Evolutionary conservation across 2,329 filamentous ascomycete genomes (phyloP).

Genomic region (Metarhizium anisopliae): DNA sequence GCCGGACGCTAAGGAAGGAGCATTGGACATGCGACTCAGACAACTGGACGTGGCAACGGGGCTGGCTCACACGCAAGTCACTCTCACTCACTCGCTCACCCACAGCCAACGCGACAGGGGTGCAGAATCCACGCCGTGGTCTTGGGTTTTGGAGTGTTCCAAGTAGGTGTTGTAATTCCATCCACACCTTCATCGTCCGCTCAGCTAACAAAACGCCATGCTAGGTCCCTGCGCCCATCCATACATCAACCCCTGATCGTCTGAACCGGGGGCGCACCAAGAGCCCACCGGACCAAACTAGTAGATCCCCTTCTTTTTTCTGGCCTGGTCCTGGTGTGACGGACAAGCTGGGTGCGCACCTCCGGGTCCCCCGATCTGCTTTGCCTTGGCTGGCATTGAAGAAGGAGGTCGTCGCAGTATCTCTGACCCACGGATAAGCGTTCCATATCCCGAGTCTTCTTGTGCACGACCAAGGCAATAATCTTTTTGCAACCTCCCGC

Average conservation of each 20-base stretch:
- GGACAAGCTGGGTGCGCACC: not conserved
- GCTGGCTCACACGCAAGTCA: no score
- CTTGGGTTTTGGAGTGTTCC: not conserved
- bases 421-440: not conserved
- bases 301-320: conserved; percentile 5
- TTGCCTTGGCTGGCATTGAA: not conserved
- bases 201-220: not conserved
- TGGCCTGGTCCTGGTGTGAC: no score
- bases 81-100: no score
- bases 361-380: conserved; percentile 1
- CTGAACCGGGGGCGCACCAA: not conserved
- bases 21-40: no score
- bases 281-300: conserved; percentile 1
- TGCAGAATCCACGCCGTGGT: no score
- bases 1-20: no score
- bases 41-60: no score
- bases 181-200: not conserved
- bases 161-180: not conserved
- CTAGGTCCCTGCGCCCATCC: not conserved
- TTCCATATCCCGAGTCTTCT: not conserved
- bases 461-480: not conserved
- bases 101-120: no score
- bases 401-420: not conserved
- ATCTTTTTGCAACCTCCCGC: not conserved
- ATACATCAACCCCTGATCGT: not conserved